phyloP scores from a whole-genome alignment of 75 land plant species.

The Pinus tabuliformis region DNA sequence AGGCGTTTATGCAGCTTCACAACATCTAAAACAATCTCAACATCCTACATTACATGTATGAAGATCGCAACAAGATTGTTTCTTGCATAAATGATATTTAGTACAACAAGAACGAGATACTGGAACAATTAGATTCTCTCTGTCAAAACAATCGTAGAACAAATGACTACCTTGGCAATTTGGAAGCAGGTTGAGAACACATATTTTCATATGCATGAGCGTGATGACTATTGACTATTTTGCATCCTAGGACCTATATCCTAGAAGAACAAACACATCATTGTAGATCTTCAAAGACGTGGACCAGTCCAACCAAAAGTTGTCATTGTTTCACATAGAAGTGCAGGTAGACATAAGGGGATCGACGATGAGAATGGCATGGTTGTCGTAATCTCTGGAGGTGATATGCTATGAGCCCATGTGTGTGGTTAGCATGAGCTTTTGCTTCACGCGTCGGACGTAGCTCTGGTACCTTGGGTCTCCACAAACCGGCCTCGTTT shows the following conservation, averaged over 20 bases:
- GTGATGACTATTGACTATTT: too few species aligned
- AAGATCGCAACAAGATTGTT: too few species aligned
- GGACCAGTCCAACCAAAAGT: conserved; percentile 12
- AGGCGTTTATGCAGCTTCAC: too few species aligned
- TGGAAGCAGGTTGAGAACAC: too few species aligned
- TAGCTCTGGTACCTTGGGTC: conserved; percentile 30
- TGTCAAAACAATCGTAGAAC: too few species aligned
- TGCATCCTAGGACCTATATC: conserved; percentile 7
- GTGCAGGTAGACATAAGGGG: conserved; percentile 31
- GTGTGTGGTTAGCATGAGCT: conserved; percentile 16
- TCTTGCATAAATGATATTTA: too few species aligned
- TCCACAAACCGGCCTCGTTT: conserved; percentile 45
- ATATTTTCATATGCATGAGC: too few species aligned
- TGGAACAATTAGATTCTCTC: too few species aligned
- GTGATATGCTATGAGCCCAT: conserved; percentile 11
- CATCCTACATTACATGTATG: too few species aligned
- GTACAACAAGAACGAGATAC: too few species aligned
- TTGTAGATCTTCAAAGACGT: conserved; percentile 6
- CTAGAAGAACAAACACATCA: conserved; percentile 8
- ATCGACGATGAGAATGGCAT: conserved; percentile 9
- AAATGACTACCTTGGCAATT: too few species aligned
- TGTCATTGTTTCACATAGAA: conserved; percentile 15
- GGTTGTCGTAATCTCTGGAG: conserved; percentile 14
- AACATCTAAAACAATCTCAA: too few species aligned
- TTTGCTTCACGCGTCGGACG: conserved; percentile 17